A percentile compares a stretch with the other conserved stretches of the same genome.
These are phyloP conservation scores for Hyaloscypha finlandica DNA, from an alignment of 495 filamentous ascomycete genomes.

Conservation along the genomic window DNA sequence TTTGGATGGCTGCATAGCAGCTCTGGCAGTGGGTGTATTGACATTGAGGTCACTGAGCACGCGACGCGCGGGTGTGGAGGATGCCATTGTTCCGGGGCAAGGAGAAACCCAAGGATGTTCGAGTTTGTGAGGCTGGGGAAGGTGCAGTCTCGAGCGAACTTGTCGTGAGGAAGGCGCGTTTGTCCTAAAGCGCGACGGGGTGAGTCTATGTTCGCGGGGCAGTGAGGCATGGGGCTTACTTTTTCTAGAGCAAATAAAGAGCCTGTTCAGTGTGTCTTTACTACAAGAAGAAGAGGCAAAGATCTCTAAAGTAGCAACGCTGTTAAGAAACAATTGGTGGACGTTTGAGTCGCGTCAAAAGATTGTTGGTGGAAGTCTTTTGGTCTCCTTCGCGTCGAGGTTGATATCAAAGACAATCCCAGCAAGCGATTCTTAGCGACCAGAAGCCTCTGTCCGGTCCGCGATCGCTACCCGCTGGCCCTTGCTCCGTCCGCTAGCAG, in stretches of 20 bases:
- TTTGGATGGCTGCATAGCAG: not conserved
- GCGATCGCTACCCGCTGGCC: not conserved
- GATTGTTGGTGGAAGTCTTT: not conserved
- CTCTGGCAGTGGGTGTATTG: conserved; percentile 36
- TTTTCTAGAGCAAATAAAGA: not conserved
- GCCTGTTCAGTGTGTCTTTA: too few species aligned
- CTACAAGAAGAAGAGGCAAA: not conserved
- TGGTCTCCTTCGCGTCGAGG: not conserved
- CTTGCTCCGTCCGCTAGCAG: too few species aligned
- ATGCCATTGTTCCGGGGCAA: conserved; percentile 17
- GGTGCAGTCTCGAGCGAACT: not conserved
- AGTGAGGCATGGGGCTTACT: not conserved
- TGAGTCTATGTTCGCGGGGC: not conserved
- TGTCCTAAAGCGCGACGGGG: not conserved
- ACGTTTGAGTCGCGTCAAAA: not conserved
- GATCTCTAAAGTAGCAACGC: not conserved
- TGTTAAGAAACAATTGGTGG: not conserved
- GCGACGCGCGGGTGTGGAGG: conserved; percentile 46
- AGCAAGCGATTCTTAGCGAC: not conserved
- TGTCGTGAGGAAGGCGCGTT: not conserved
- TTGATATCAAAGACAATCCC: not conserved
- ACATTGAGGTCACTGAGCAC: conserved; percentile 45
- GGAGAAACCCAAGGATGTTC: not conserved
- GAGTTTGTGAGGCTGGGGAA: not conserved
- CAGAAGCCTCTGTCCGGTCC: not conserved